Base-by-base conservation (phyloP, 2,329 filamentous ascomycete genomes). In the Sporothrix variecibatus region DNA sequence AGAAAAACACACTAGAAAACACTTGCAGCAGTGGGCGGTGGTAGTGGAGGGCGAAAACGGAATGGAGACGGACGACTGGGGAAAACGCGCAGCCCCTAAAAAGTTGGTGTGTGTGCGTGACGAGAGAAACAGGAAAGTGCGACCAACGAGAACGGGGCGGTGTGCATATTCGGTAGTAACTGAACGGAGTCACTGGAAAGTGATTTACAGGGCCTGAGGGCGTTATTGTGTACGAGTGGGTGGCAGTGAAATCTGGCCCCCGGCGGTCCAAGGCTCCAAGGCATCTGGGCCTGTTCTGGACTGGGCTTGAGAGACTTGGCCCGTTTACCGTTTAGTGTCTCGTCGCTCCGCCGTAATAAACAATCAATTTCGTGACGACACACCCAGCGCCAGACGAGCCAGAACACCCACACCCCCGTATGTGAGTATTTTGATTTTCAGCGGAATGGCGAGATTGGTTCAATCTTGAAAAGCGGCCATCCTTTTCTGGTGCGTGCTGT, bases 41-140 rank as follows among this genome's bases (percentile, higher is more conserved):
- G n/a, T 65, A 46, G 58, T 49, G 71, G 71, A 49, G 71, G 71
- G 70, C 70, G 28, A 72, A 72, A 72, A 72, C 71, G 71, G 71
- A 64, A 64, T 28, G 38, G 53, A 58, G 23, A 65, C 38, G 60
- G 60, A n/a, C 60, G 60, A 64, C 34, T 64, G 60, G 60, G 58
- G 58, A 38, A 34, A 38, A 38, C 34, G 60, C n/a, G 60, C 60
- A 64, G 60, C 60, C 60, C 60, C 58, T 38, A 31, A 46, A 60
- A 60, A 71, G n/a, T 26, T 71, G 53, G 65, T 53, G 68, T 53
- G 58, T 17, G 71, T 53, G 60, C 62, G 38, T 65, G 62, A 65
- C 62, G n/a, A 46, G 62, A 65, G 60, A 43, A 65, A 43, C 60
- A 26, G 60, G 34, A 43, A 43, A 43, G 60, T 28, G 62, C 62